Evolutionary conservation across 371 early-diverging fungal genomes (phyloP), one percentile per base, ranked within the genome.

Genomic region (Zychaea mexicana): DNA sequence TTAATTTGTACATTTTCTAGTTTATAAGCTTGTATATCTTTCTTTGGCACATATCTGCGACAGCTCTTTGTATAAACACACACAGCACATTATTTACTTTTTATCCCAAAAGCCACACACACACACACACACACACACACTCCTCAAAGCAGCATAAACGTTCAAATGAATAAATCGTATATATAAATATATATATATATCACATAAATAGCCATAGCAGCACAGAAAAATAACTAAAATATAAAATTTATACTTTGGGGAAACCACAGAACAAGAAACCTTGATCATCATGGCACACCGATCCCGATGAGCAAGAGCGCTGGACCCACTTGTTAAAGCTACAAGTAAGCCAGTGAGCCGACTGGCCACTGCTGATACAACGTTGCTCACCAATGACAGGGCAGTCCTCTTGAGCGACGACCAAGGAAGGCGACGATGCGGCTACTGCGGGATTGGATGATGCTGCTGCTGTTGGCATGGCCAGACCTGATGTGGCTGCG

Each of bases 311-410:
- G 60, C 78, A 78, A 19, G 62, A 60, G 21, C 78, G 76, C 19
- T 56, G 21, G 19, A 78, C 12, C 78, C 78, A 78, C 60, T 42
- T 24, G 39, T 61, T 64, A 26, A 57, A 49, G 30, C 69, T 64
- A 61, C 78, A 78, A 1, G 78, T 78, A 5, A 67, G 22, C 73
- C 76, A 78, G 49, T 69, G 45, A 27, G 46, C 13, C 4, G 71
- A 68, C 22, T 39, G n/a, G 15, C 71, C 73, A n/a, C 55, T 27
- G 2, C 59, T 53, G 0, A 68, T 68, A 54, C 78, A 78, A 13
- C 65, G 73, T 32, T 67, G 58, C 39, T 71, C 42, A 3, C 78
- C 76, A 15, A 49, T 26, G 2, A 21, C 9, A 21, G 55, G 24
- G 21, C 73, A 78, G 10, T 24, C 3, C 3, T 46, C 36, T 13